Base-by-base conservation (phyloP, 306 rosid species). In the Casuarina equisetifolia region DNA sequence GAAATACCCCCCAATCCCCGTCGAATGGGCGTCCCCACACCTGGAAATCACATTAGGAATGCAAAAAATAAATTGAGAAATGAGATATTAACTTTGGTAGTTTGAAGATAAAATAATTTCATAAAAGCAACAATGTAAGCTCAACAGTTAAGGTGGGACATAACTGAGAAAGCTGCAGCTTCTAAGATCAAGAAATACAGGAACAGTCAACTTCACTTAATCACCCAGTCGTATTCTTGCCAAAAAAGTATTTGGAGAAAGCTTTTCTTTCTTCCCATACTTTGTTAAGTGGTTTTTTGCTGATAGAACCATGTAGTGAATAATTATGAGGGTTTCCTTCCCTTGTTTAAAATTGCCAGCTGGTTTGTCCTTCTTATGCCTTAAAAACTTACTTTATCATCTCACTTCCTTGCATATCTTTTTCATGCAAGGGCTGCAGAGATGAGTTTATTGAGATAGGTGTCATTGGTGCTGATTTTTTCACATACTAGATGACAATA, bases 1-100 rank as follows among this genome's bases (percentile, higher is more conserved):
- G 97, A 90, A 76, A 92, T 91, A 83, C 98, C 91, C 69, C 92
- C 95, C 74, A 94, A 88, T 77, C 98, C 98, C 25, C 98, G 89
- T 63, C 98, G 88, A 85, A 94, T 89, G 52, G 98, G 97, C 46
- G 97, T 94, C 72, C 97, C 95, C 42, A 72, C 79, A 73, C 97
- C 98, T 94, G 85, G 72, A 84, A 42, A 86, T 70, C 49, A 72
- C 51, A 78, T 57, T 42, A 25, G 3, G 58, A 51, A 73, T 72
- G 40, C 9, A 77, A 79, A 77, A 35, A 66, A 75, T 9, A 52
- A 57, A 54, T 54, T 76, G 54, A 67, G 44, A 76, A 78, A 67
- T 53, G 20, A 43, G 40, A 46, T 44, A 69, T 46, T 75, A 62
- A 49, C 38, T n/a, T 69, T 16, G 3, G 4, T 38, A 48, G 55